These are phyloP conservation scores for Solanum pinnatisectum DNA, from an alignment of 257 asterid species.

Conservation along the genomic window DNA sequence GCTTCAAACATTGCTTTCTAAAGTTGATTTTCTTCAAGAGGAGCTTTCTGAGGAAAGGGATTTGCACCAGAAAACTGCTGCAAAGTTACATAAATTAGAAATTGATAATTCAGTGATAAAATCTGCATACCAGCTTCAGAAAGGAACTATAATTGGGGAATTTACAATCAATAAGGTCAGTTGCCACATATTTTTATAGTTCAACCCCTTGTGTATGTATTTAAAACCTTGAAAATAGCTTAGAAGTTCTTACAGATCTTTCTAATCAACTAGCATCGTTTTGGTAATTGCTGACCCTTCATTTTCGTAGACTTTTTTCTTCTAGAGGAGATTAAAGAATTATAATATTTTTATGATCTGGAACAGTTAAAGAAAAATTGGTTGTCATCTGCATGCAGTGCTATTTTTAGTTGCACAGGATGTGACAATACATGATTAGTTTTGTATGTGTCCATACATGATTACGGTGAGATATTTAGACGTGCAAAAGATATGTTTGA, in stretches of 20 bases:
- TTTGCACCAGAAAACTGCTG: slow-evolving; percentile 41
- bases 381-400: neutral
- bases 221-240: neutral
- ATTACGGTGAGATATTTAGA: neutral
- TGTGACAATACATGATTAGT: neutral
- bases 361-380: neutral
- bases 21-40: slow-evolving; percentile 22
- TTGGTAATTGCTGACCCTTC: neutral
- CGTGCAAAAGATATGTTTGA: neutral
- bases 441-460: neutral
- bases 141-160: slow-evolving; percentile 37
- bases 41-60: slow-evolving; percentile 34
- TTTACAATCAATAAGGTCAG: slow-evolving; percentile 55
- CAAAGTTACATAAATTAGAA: slow-evolving; percentile 30
- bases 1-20: slow-evolving; percentile 30
- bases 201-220: neutral
- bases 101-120: slow-evolving; percentile 41
- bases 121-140: slow-evolving; percentile 30
- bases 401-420: neutral
- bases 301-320: neutral
- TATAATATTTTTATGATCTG: neutral
- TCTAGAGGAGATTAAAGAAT: neutral
- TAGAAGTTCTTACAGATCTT: neutral
- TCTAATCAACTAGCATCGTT: neutral
- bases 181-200: neutral